These are phyloP conservation scores for Pseudozyma tsukubaensis DNA, from an alignment of 1,284 basidiomycete genomes.

Conservation along the genomic window DNA sequence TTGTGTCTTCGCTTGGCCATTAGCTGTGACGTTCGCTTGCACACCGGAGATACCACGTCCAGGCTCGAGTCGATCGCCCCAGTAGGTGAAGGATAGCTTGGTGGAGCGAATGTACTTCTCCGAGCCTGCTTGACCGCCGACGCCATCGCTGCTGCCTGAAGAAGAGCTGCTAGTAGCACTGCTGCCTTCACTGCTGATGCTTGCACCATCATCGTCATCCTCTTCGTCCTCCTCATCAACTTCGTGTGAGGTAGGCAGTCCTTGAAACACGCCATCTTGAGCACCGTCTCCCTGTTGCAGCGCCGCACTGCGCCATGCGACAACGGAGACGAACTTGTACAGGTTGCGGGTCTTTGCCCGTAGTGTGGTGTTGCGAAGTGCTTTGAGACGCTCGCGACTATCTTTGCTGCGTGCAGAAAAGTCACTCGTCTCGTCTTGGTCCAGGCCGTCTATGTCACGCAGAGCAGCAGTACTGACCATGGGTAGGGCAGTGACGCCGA, in stretches of 20 bases:
- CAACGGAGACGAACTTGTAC: conserved; percentile 59
- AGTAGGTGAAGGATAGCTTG: conserved; percentile 61
- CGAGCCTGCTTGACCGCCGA: conserved; percentile 40
- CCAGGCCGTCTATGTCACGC: conserved; percentile 1
- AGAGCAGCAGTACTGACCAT: conserved; percentile 75
- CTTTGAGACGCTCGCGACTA: conserved; percentile 59
- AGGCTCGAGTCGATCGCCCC: conserved; percentile 57
- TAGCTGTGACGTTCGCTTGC: background rate
- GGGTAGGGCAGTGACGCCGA: conserved; percentile 87
- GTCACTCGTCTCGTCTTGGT: conserved; percentile 22
- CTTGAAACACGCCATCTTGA: conserved; percentile 18
- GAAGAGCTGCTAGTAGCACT: conserved; percentile 15
- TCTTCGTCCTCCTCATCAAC: conserved; percentile 49
- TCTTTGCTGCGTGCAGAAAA: conserved; percentile 57
- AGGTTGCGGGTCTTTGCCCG: conserved; percentile 60
- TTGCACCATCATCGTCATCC: conserved; percentile 30
- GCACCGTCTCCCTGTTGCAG: conserved; percentile 5
- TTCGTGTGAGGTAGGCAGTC: conserved; percentile 45
- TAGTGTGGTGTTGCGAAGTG: conserved; percentile 56
- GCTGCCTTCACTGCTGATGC: conserved; percentile 25
- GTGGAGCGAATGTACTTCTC: conserved; percentile 55
- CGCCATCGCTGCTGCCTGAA: conserved; percentile 41
- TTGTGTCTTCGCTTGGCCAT: background rate
- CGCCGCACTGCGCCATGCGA: conserved; percentile 47
- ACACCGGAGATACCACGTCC: conserved; percentile 19